A percentile compares a stretch with the other conserved stretches of the same genome.
These are phyloP conservation scores for Poa annua DNA, from an alignment of 176 grass and related monocot genomes.

Conservation along the genomic window DNA sequence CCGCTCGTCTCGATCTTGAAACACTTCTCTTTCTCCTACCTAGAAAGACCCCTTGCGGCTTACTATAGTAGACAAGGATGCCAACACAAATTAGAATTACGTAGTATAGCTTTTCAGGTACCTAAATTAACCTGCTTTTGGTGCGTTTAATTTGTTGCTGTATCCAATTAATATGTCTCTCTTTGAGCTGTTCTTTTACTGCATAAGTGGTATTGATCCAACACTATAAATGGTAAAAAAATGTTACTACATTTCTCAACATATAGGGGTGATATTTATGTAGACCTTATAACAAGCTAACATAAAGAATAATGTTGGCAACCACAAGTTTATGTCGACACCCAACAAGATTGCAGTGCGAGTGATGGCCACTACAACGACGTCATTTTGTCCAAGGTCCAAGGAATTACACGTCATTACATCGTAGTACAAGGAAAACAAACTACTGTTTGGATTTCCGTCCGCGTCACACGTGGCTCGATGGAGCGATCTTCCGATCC, in stretches of 20 bases:
- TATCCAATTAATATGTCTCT: too few relatives aligned
- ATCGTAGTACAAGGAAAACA: background rate
- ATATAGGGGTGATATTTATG: too few relatives aligned
- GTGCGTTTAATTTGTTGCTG: too few relatives aligned
- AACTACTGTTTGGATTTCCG: too few relatives aligned
- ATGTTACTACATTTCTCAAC: too few relatives aligned
- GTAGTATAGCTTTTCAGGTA: background rate
- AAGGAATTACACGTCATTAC: background rate
- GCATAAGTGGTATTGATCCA: background rate
- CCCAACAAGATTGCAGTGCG: background rate
- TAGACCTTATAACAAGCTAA: background rate
- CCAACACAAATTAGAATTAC: background rate
- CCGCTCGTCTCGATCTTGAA: background rate
- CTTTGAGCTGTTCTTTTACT: too few relatives aligned
- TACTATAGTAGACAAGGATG: slow-evolving; percentile 22
- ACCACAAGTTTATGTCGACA: background rate
- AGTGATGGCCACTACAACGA: background rate
- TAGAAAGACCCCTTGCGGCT: slow-evolving; percentile 6
- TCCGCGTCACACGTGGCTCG: too few relatives aligned
- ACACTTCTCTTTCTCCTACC: slow-evolving; percentile 32
- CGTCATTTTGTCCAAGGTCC: background rate
- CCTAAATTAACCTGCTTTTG: background rate
- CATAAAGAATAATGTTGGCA: background rate
- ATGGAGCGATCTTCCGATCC: too few relatives aligned
- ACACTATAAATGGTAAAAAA: background rate